Percentiles rank a stretch among this genome's conserved stretches.
Evolutionary conservation across 441 rosid species (phyloP).

Genomic region (Eruca vesicaria): DNA sequence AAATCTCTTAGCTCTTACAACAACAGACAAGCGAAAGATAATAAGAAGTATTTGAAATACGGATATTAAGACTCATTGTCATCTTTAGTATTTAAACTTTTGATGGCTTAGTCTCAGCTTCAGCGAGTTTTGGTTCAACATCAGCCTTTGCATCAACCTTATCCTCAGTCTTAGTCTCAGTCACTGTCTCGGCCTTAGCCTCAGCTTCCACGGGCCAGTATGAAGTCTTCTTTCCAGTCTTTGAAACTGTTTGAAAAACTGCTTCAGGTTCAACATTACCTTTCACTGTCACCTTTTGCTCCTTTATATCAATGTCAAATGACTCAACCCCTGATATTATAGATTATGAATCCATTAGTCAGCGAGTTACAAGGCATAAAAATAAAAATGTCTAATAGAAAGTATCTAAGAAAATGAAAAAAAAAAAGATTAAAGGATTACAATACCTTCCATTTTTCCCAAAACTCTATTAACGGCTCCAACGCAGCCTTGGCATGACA

Average conservation of each 20-base stretch:
- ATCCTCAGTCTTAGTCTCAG: slow-evolving; percentile 12
- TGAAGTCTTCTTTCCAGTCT: slow-evolving; percentile 86
- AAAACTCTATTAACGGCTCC: slow-evolving; percentile 94
- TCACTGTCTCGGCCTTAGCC: slow-evolving; percentile 12
- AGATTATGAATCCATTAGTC: background rate
- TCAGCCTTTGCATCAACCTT: background rate
- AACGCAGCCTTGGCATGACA: slow-evolving; percentile 88
- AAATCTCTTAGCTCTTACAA: background rate
- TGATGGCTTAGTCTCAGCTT: slow-evolving; percentile 12
- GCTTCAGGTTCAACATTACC: slow-evolving; percentile 90
- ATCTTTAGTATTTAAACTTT: slow-evolving; percentile 19
- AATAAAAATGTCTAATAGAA: background rate
- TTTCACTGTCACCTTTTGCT: slow-evolving; percentile 93
- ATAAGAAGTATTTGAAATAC: background rate
- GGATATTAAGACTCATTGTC: background rate
- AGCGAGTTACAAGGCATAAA: background rate
- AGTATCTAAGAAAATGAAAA: background rate
- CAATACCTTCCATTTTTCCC: slow-evolving; percentile 79
- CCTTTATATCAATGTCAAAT: slow-evolving; percentile 73
- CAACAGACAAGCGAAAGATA: slow-evolving; percentile 19
- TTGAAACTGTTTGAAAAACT: slow-evolving; percentile 83
- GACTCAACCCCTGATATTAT: slow-evolving; percentile 52
- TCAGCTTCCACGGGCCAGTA: slow-evolving; percentile 69
- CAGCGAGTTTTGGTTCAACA: background rate
- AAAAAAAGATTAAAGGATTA: background rate